A percentile compares a stretch with the other conserved stretches of the same genome.
Conservation (phyloP, 2,329 filamentous ascomycete species). For the Xylaria sp. region DNA sequence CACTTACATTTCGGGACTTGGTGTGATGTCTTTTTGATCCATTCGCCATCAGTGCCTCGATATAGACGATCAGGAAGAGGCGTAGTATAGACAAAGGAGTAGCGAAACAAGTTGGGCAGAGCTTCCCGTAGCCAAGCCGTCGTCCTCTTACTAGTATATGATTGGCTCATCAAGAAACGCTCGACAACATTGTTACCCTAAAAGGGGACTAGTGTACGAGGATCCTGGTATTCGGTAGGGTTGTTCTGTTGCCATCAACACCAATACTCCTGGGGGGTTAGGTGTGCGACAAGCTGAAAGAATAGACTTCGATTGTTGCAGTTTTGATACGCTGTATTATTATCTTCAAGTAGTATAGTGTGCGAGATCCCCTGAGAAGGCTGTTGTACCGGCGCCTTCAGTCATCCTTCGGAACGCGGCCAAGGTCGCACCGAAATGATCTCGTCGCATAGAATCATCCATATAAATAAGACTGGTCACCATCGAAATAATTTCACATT, state of each 20-base stretch:
- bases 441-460: too few relatives aligned
- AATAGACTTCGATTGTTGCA: background rate
- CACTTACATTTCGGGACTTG: conserved; percentile 31
- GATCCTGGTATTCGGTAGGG: conserved; percentile 7
- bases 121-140: background rate
- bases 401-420: too few relatives aligned
- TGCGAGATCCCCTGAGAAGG: background rate
- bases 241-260: background rate
- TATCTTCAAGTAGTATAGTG: conserved; percentile 14
- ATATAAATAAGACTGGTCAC: too few relatives aligned
- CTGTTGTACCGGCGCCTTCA: too few relatives aligned
- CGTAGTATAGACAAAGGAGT: background rate
- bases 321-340: background rate
- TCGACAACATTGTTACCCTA: background rate
- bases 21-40: conserved; percentile 29
- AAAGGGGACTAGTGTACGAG: conserved; percentile 20
- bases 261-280: background rate
- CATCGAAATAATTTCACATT: too few relatives aligned
- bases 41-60: conserved; percentile 10
- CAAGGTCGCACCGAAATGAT: too few relatives aligned
- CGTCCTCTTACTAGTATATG: background rate
- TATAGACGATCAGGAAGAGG: background rate
- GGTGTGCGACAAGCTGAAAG: background rate
- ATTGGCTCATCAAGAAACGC: background rate
- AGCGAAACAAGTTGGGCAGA: background rate